A percentile compares a stretch with the other conserved stretches of the same genome.
These are phyloP conservation scores for Ophiostoma ips DNA, from an alignment of 2,329 filamentous ascomycete genomes.

Conservation along the genomic window DNA sequence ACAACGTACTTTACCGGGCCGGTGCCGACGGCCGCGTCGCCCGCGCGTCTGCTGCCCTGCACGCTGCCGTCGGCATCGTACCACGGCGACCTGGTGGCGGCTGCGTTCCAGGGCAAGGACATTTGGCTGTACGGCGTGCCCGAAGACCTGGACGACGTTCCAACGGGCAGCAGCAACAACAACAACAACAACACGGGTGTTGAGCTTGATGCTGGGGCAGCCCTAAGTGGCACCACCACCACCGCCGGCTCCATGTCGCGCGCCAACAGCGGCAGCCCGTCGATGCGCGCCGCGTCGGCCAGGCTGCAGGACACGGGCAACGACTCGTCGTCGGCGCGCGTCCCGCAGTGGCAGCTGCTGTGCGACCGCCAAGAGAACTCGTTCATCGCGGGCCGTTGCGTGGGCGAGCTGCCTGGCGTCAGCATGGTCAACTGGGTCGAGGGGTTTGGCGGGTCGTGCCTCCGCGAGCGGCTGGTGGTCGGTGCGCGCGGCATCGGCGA, in stretches of 20 bases:
- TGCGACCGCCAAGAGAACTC: constrained; percentile 57
- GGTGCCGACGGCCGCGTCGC: constrained; percentile 33
- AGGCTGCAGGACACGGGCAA: constrained; percentile 23
- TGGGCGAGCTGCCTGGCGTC: constrained; percentile 51
- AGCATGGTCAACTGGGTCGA: constrained; percentile 61
- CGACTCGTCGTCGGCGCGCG: constrained; percentile 22
- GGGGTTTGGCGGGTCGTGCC: constrained; percentile 31
- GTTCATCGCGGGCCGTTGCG: constrained; percentile 52
- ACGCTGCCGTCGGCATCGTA: constrained; percentile 57
- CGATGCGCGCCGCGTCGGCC: constrained; percentile 23
- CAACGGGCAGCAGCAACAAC: not conserved
- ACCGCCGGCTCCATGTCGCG: constrained; percentile 16
- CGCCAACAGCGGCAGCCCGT: constrained; percentile 27
- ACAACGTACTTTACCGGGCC: constrained; percentile 71
- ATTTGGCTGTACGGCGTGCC: constrained; percentile 72
- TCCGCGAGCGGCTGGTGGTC: constrained; percentile 48
- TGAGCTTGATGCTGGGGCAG: not conserved
- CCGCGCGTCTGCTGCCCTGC: constrained; percentile 49
- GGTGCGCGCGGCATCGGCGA: constrained; percentile 56
- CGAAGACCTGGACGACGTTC: constrained; percentile 51
- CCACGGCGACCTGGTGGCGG: constrained; percentile 56
- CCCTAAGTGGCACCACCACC: not conserved
- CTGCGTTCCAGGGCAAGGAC: constrained; percentile 58
- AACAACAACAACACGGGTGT: too few relatives aligned
- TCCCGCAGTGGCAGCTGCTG: constrained; percentile 55